These are phyloP conservation scores for Hyparrhenia diplandra DNA, from an alignment of 176 grass and related monocot genomes.

Conservation along the genomic window DNA sequence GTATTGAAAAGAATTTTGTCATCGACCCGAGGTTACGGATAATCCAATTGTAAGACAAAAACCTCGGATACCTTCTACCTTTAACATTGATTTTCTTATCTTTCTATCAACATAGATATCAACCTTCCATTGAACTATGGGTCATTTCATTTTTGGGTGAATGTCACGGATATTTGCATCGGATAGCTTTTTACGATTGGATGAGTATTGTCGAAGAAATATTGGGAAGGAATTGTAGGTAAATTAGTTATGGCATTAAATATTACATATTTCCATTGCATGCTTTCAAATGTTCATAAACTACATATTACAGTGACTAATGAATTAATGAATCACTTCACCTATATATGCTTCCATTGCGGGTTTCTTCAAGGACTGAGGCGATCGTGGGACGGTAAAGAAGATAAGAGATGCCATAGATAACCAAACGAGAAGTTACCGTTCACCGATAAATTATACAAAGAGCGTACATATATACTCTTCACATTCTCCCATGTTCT, in stretches of 20 bases:
- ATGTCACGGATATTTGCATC: conserved; percentile 83
- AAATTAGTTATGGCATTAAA: conserved; percentile 2
- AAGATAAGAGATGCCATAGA: conserved; percentile 95
- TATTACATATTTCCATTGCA: not conserved
- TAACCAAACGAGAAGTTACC: conserved; percentile 76
- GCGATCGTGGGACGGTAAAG: conserved; percentile 61
- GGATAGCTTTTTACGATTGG: conserved; percentile 76
- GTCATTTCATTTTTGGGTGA: not conserved
- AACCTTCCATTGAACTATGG: not conserved
- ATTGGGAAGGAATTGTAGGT: conserved; percentile 92
- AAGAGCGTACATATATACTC: conserved; percentile 63
- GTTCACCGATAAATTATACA: conserved; percentile 97
- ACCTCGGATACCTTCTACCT: not conserved
- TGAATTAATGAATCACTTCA: not conserved
- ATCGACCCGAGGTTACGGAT: conserved; percentile 72
- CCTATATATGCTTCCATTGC: not conserved
- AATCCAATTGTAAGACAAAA: conserved; percentile 76
- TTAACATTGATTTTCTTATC: not conserved
- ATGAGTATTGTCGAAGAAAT: conserved; percentile 85
- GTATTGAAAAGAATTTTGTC: conserved; percentile 90
- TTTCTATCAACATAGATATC: not conserved
- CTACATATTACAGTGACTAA: not conserved
- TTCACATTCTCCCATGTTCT: not conserved
- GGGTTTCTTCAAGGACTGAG: conserved; percentile 95
- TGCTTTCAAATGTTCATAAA: not conserved